phyloP scores from a whole-genome alignment of 1,284 basidiomycete species.

The Tremellales sp. region DNA sequence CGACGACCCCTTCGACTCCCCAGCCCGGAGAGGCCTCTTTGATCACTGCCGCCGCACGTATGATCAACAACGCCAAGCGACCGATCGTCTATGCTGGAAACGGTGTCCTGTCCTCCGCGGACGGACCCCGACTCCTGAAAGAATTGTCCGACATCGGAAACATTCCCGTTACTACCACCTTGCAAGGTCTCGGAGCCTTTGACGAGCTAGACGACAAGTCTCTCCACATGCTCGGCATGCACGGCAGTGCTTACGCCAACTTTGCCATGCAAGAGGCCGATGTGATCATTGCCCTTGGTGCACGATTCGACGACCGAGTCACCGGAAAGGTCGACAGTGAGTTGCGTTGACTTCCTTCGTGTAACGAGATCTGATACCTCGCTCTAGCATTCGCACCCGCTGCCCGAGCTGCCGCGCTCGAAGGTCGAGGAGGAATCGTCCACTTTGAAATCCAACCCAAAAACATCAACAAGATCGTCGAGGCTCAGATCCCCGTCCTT shows the following conservation, averaged over 20 bases:
- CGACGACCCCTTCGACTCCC: slow-evolving; percentile 57
- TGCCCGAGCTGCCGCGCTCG: slow-evolving; percentile 76
- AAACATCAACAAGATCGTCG: slow-evolving; percentile 98
- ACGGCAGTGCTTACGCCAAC: slow-evolving; percentile 96
- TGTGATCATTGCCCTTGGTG: slow-evolving; percentile 94
- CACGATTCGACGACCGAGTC: slow-evolving; percentile 95
- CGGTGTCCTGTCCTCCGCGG: slow-evolving; percentile 76
- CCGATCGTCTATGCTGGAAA: slow-evolving; percentile 94
- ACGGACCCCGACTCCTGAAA: slow-evolving; percentile 78
- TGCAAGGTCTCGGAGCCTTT: slow-evolving; percentile 92
- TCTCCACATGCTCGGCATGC: slow-evolving; percentile 99
- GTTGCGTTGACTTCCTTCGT: slow-evolving; percentile 16
- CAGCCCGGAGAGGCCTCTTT: slow-evolving; percentile 62
- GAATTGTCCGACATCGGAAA: slow-evolving; percentile 78
- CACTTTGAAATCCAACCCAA: slow-evolving; percentile 99
- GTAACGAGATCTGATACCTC: slow-evolving; percentile 2
- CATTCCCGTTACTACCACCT: slow-evolving; percentile 94
- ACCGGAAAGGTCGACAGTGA: slow-evolving; percentile 78
- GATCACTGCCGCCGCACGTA: slow-evolving; percentile 76
- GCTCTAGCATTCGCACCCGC: slow-evolving; percentile 74
- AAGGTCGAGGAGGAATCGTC: slow-evolving; percentile 91
- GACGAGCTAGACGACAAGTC: slow-evolving; percentile 85
- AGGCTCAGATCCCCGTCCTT: slow-evolving; percentile 88
- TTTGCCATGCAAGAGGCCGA: slow-evolving; percentile 96
- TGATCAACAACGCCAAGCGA: slow-evolving; percentile 88